Evolutionary conservation across 345 rosid species (phyloP), one percentile per base, ranked within the genome.

Genomic region (Lumnitzera racemosa): DNA sequence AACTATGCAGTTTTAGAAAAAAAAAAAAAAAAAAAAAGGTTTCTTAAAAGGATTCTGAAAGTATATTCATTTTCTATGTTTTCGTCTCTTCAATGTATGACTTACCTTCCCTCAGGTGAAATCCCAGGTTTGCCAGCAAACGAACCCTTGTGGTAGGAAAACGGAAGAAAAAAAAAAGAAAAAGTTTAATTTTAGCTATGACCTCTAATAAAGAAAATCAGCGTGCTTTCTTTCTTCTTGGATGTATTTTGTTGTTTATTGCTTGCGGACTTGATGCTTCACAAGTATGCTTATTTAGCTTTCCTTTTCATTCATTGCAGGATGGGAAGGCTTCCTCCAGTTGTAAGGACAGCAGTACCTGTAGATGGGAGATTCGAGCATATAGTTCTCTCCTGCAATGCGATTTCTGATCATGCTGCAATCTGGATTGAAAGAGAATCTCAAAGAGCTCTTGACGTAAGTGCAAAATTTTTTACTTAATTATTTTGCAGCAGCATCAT

Each of bases 351-450:
- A 20, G 99, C 99, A 55, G 99, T 90, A 6, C 99, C 99, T 20
- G 97, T 94, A 55, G 96, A 94, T 72, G 96, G 97, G 65, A 84
- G 97, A 64, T 94, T 94, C 64, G 97, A 94, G 83, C 95, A 86
- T 71, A 68, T 81, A 11, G 96, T 86, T 70, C 87, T 94, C 57
- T 87, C 97, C 16, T 87, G 95, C 74, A 94, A 90, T 71, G 90
- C 90, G 49, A 89, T 88, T 12, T 70, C 94, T 7, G 99, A 94
- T 71, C 96, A 89, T 68, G 89, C 90, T 17, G 75, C 90, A 67
- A 76, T 94, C 58, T 94, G 96, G 96, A 76, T 89, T 25, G 80
- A 82, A 70, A 85, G 91, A 75, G 99, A 94, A 73, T 94, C 87
- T 23, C 88, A 80, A 71, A 82, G 72, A 72, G 99, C 97, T 56